These are phyloP conservation scores for Salix arbutifolia DNA, from an alignment of 345 rosid species.

Conservation along the genomic window DNA sequence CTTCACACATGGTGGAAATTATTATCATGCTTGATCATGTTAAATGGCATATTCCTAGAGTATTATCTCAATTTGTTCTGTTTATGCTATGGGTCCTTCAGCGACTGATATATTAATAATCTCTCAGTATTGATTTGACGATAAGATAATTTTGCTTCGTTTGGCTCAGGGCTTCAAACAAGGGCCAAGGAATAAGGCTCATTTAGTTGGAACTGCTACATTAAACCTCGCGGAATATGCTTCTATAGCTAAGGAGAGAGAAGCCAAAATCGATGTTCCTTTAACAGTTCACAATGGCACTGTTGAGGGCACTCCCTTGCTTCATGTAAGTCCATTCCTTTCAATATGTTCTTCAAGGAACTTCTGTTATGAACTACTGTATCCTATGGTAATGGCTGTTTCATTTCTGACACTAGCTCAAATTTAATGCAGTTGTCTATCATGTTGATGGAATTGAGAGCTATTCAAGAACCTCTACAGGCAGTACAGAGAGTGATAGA, in stretches of 20 bases:
- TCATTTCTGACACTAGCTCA: constrained; percentile 14
- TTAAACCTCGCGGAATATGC: constrained; percentile 71
- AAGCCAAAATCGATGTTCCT: constrained; percentile 52
- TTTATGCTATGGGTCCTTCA: background rate
- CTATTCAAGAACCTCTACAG: constrained; percentile 24
- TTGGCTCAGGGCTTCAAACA: constrained; percentile 40
- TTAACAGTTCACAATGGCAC: constrained; percentile 33
- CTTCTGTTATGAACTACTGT: background rate
- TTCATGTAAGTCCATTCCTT: constrained; percentile 22
- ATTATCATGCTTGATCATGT: constrained; percentile 4
- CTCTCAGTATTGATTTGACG: background rate
- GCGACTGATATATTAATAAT: background rate
- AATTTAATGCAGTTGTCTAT: constrained; percentile 41
- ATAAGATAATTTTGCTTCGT: background rate
- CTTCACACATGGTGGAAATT: constrained; percentile 12
- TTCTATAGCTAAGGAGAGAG: constrained; percentile 40
- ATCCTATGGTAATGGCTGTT: background rate
- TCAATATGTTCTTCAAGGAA: background rate
- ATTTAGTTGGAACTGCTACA: constrained; percentile 47
- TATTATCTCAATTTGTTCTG: background rate
- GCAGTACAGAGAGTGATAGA: constrained; percentile 25
- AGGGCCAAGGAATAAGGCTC: constrained; percentile 47
- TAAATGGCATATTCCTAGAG: constrained; percentile 10
- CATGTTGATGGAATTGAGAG: constrained; percentile 28
- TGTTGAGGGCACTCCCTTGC: constrained; percentile 42